Evolutionary conservation across 2,329 filamentous ascomycete species (phyloP), one percentile per base, ranked within the genome.

Genomic region (Sarocladium oryzae): DNA sequence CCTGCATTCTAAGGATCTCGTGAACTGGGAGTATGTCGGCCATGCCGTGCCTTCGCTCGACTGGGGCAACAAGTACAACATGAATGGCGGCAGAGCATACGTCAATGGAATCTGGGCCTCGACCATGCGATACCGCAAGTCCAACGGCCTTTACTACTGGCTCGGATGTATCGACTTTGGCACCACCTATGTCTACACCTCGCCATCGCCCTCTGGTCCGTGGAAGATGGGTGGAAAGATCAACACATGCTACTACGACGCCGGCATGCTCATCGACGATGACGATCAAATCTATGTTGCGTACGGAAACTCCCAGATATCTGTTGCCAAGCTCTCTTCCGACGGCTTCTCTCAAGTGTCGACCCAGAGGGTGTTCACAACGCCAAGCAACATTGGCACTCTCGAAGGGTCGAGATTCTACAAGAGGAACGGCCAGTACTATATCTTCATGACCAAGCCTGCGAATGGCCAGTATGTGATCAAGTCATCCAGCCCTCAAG

Each of bases 261-360:
- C 66, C 28, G 77, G 79, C 0, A 60, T 82, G 2, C 62, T 81
- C n/a, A 70, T 82, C 40, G 78, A 81, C 50, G 73, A 78, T 40
- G 70, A 81, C 43, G 77, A 79, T 55, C 75, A 70, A 1, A 76
- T 80, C 68, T 81, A 81, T 50, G 72, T 81, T 1, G 75, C 70
- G 0, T 79, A 80, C 57, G 78, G 76, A 16, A 72, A 68, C 52
- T 71, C 64, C 0, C 64, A 72, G 1, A 71, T 81, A 53, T 65
- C 56, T 24, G 69, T 82, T 2, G 74, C 78, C 1, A 69, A 78
- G 57, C 67, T 82, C 9, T 71, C 69, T 24, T 53, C 60, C 1
- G 73, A 79, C 52, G 75, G 72, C 0, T 61, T 75, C 1, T 66
- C 64, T 33, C 62, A 77, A 51, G 69, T 73, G 13, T 68, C 65